Conservation (phyloP, 139 green algal species). For the Auxenochlorella pyrenoidosa region DNA sequence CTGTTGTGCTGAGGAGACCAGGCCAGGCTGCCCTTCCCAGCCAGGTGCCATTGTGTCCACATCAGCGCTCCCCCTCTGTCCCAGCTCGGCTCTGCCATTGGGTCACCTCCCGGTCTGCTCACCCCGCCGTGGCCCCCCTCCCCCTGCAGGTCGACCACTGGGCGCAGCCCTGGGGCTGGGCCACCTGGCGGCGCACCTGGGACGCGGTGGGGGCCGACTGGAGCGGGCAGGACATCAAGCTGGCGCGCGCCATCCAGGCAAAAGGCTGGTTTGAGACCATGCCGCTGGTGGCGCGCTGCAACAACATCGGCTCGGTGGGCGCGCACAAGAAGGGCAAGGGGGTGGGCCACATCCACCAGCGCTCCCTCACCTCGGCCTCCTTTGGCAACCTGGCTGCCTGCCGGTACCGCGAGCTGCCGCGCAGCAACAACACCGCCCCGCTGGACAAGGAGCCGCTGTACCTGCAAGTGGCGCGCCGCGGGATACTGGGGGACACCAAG, state of each 20-base stretch:
- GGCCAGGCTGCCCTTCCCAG: no score
- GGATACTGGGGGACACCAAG: background rate
- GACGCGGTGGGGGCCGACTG: background rate
- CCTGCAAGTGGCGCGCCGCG: background rate
- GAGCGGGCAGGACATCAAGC: slow-evolving; percentile 15
- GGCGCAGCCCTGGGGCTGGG: slow-evolving; percentile 27
- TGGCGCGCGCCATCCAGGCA: background rate
- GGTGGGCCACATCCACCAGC: slow-evolving; percentile 17
- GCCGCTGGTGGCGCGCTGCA: slow-evolving; percentile 26
- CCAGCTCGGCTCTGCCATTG: no score
- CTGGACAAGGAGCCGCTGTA: slow-evolving; percentile 9
- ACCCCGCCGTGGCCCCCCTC: no score
- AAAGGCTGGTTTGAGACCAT: slow-evolving; percentile 20
- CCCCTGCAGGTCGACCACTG: background rate
- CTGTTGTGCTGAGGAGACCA: no score
- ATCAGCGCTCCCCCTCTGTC: no score
- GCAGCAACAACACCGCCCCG: background rate
- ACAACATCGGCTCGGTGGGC: slow-evolving; percentile 36
- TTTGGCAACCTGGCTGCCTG: background rate
- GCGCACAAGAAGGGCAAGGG: background rate
- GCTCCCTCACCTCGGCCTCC: background rate
- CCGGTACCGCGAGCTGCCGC: slow-evolving; percentile 8
- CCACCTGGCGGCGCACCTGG: slow-evolving; percentile 30
- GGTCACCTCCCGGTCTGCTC: no score
- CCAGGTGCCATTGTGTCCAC: no score